Evolutionary conservation across 176 grass and related monocot species (phyloP), one percentile per base, ranked within the genome.

Genomic region (Calamus simplicifolius): DNA sequence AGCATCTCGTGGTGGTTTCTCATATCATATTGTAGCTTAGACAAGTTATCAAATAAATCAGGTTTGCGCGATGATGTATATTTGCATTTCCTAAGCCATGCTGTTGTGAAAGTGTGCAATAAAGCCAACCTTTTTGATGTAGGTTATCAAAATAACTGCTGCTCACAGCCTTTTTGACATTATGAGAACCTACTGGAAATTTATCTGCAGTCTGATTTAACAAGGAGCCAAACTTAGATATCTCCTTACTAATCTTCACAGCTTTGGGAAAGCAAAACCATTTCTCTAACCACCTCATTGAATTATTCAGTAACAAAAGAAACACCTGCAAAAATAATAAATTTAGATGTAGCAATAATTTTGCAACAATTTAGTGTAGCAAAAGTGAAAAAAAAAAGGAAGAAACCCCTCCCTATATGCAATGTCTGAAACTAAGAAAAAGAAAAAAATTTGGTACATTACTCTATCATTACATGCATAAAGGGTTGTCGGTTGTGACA

Each of bases 231-330:
- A 59, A 31, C 26, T 17, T 5, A 30, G 56, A 6, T 3, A 52
- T 30, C 23, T 25, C 38, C n/a, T 29, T 5, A 16, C 10, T 59
- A 51, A 51, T 51, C 43, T 52, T 59, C 17, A 59, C 8, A 43
- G 35, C 35, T 43, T 43, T 29, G 6, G 56, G 23, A 51, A 23
- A 17, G 16, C 23, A 16, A 27, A 50, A 17, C 21, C 38, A 59
- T 59, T 71, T 71, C 68, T 26, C 29, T 58, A 59, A 71, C 54
- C 54, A 71, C 68, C 55, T 31, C 68, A 52, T 71, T 43, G 35
- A 43, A 12, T 43, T 43, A 43, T 43, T 43, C 35, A 43, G 35
- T 43, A 43, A 43, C 35, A 13, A 10, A 12, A 3, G 35, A 43
- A 43, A 10, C 8, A 12, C 35, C 35, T 43, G 35, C 7, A 43